Percentiles rank a stretch among this genome's conserved stretches.
Conservation (phyloP, 192 early-diverging fungal species). For the Entomortierella parvispora region DNA sequence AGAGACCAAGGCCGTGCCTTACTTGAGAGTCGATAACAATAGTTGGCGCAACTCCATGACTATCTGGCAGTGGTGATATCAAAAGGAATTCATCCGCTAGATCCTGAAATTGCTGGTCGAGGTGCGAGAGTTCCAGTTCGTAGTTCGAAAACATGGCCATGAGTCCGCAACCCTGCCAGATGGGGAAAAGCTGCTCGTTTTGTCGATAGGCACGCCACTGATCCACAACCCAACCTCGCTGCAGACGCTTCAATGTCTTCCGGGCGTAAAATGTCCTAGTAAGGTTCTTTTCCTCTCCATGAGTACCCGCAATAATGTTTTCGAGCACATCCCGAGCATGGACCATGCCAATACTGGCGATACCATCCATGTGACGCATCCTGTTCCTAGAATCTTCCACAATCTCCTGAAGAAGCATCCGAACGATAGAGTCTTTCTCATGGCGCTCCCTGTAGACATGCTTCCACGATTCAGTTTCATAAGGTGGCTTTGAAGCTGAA, state of each 20-base stretch:
- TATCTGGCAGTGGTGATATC: constrained; percentile 14
- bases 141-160: constrained; percentile 48
- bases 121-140: constrained; percentile 23
- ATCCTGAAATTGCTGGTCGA: constrained; percentile 37
- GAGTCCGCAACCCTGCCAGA: constrained; percentile 49
- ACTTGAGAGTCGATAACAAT: background rate
- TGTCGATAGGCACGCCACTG: constrained; percentile 39
- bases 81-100: constrained; percentile 37
- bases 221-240: constrained; percentile 45
- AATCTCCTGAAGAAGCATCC: constrained; percentile 29
- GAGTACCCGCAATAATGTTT: constrained; percentile 28
- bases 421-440: constrained; percentile 34
- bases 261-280: constrained; percentile 38
- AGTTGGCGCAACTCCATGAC: background rate
- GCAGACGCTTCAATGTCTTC: constrained; percentile 32
- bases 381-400: constrained; percentile 39
- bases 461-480: constrained; percentile 22
- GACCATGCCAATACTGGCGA: constrained; percentile 36
- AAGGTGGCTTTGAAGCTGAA: constrained; percentile 21
- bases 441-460: constrained; percentile 35
- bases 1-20: background rate
- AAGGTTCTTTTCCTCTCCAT: constrained; percentile 28
- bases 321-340: constrained; percentile 42
- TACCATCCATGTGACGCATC: constrained; percentile 45
- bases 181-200: constrained; percentile 23